A percentile compares a stretch with the other conserved stretches of the same genome.
phyloP scores from a whole-genome alignment of 208 protist species.

The Spongospora subterranea region DNA sequence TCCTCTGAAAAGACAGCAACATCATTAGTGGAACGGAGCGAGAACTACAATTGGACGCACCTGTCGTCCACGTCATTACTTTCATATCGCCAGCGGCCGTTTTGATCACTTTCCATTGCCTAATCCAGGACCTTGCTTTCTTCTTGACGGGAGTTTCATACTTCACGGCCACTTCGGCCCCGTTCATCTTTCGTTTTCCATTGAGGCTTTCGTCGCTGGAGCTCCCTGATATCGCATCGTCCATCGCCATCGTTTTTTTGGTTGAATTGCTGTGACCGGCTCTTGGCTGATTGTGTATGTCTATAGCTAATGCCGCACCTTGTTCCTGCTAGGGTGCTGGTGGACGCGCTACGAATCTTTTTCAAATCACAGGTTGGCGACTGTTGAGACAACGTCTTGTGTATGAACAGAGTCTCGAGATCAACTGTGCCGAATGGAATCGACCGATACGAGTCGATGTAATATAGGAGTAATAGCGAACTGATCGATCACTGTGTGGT shows the following conservation, averaged over 20 bases:
- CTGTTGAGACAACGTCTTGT: too few relatives aligned
- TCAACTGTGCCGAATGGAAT: too few relatives aligned
- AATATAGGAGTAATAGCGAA: too few relatives aligned
- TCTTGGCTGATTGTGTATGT: too few relatives aligned
- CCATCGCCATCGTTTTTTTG: neutral
- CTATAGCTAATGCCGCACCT: too few relatives aligned
- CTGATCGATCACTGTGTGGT: too few relatives aligned
- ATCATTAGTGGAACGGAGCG: neutral
- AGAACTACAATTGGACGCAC: neutral
- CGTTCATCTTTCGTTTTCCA: neutral
- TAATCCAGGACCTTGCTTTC: constrained; percentile 30
- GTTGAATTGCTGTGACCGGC: too few relatives aligned
- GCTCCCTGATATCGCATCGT: neutral
- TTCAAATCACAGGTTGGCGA: too few relatives aligned
- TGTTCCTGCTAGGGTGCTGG: too few relatives aligned
- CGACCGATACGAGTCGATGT: too few relatives aligned
- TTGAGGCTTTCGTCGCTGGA: neutral
- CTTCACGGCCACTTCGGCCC: neutral
- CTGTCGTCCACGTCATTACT: constrained; percentile 1
- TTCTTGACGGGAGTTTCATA: neutral
- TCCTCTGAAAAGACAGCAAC: neutral
- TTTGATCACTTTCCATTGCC: neutral
- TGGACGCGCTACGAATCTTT: too few relatives aligned
- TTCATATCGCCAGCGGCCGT: constrained; percentile 35
- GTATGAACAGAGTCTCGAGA: too few relatives aligned